phyloP scores from a whole-genome alignment of 2,329 filamentous ascomycete genomes.

The Fusarium multiceps region DNA sequence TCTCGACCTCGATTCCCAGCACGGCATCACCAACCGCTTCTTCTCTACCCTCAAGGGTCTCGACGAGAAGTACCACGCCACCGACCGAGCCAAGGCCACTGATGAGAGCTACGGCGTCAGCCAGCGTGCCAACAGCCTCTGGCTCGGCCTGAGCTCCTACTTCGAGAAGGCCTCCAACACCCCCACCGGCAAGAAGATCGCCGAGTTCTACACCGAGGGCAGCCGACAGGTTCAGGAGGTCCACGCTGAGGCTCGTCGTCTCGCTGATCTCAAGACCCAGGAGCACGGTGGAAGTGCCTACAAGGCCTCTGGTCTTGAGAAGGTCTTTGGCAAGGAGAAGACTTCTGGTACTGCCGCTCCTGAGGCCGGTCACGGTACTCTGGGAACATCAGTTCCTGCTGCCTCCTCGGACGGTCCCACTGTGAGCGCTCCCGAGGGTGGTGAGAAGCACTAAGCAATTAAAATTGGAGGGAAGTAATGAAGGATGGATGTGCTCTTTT shows the following conservation, averaged over 20 bases:
- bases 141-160: conserved; percentile 81
- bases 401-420: conserved; percentile 38
- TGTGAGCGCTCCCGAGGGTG: conserved; percentile 41
- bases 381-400: conserved; percentile 37
- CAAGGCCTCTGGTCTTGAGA: conserved; percentile 68
- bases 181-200: conserved; percentile 87
- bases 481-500: neutral
- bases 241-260: conserved; percentile 86
- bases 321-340: conserved; percentile 67
- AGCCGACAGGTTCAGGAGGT: conserved; percentile 94
- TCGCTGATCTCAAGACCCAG: conserved; percentile 87
- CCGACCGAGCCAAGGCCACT: conserved; percentile 83
- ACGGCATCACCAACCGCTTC: conserved; percentile 87
- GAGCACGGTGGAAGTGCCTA: conserved; percentile 69
- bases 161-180: conserved; percentile 93
- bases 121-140: conserved; percentile 73
- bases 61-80: conserved; percentile 87
- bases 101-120: conserved; percentile 88
- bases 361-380: conserved; percentile 27
- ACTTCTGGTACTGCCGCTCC: conserved; percentile 35
- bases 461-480: conserved; percentile 11
- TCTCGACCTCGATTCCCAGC: conserved; percentile 88
- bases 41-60: conserved; percentile 79
- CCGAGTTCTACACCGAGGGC: conserved; percentile 85
- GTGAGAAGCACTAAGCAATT: conserved; percentile 34